Evolutionary conservation across 169 alveolate species (phyloP).

Genomic region (Hammondia hammondi): DNA sequence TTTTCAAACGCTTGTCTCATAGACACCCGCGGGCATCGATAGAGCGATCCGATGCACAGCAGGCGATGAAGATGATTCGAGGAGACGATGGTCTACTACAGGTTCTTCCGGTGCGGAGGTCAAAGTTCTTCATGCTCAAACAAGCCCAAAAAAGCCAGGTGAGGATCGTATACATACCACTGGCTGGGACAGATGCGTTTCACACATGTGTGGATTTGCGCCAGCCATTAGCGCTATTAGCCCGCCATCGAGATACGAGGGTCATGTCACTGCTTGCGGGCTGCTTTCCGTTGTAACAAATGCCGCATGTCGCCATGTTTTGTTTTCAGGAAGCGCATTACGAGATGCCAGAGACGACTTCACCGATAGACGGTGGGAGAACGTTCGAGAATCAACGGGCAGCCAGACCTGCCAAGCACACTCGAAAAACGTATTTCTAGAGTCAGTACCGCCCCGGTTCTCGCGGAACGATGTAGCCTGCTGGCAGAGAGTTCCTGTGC

Average conservation of each 20-base stretch:
- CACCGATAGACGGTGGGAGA: neutral
- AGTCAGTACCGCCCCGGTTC: neutral
- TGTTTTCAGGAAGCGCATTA: conserved; percentile 28
- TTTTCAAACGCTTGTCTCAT: neutral
- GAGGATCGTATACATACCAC: neutral
- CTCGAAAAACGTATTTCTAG: conserved; percentile 27
- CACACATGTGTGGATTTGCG: too few relatives aligned
- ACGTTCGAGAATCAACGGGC: conserved; percentile 2
- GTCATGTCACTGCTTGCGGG: too few relatives aligned
- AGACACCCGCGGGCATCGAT: conserved; percentile 13
- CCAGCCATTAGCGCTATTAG: too few relatives aligned
- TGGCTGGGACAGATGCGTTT: too few relatives aligned
- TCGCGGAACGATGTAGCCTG: too few relatives aligned
- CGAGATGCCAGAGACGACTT: conserved; percentile 1
- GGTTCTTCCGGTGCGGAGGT: conserved; percentile 18
- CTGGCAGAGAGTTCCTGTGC: too few relatives aligned
- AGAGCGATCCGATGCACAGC: conserved; percentile 43
- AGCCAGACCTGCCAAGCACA: conserved; percentile 3
- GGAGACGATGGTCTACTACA: conserved; percentile 38
- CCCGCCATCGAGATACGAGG: too few relatives aligned
- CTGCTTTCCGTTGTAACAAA: too few relatives aligned
- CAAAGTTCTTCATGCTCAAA: neutral
- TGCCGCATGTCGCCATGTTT: too few relatives aligned
- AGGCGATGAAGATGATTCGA: conserved; percentile 24
- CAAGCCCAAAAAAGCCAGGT: conserved; percentile 22